Evolutionary conservation across 441 rosid species (phyloP).

Genomic region (Cnidoscolus chayamansa): DNA sequence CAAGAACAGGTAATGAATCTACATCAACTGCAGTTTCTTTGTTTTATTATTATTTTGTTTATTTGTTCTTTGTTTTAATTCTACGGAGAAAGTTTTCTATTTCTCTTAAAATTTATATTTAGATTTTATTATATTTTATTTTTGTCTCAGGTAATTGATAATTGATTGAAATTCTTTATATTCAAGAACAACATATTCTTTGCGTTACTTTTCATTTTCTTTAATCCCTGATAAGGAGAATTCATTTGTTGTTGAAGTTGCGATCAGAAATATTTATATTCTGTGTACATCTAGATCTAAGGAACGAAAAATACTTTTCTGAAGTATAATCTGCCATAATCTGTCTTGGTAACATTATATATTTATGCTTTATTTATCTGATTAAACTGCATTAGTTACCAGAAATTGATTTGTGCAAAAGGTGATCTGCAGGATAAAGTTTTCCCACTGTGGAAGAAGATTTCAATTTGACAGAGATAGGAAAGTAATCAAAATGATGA

Average conservation of each 20-base stretch:
- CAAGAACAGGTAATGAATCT: slow-evolving; percentile 56
- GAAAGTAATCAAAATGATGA: background rate
- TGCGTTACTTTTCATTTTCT: background rate
- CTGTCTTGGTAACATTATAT: background rate
- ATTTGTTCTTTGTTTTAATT: background rate
- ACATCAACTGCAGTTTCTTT: background rate
- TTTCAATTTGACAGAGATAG: background rate
- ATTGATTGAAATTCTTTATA: background rate
- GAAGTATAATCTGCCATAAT: slow-evolving; percentile 1
- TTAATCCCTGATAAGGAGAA: background rate
- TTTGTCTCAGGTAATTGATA: background rate
- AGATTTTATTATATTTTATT: background rate
- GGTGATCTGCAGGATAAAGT: background rate
- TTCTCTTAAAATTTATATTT: background rate
- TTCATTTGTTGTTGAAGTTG: background rate
- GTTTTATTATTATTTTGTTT: background rate
- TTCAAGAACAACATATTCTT: background rate
- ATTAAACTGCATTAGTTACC: background rate
- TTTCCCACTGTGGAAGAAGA: background rate
- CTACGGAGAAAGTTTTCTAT: background rate
- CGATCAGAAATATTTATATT: background rate
- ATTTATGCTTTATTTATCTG: background rate
- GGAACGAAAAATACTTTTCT: background rate
- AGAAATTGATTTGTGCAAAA: slow-evolving; percentile 5
- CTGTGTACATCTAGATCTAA: background rate